Base-by-base conservation (phyloP, 1,284 basidiomycete species). In the Pseudozyma pruni region DNA sequence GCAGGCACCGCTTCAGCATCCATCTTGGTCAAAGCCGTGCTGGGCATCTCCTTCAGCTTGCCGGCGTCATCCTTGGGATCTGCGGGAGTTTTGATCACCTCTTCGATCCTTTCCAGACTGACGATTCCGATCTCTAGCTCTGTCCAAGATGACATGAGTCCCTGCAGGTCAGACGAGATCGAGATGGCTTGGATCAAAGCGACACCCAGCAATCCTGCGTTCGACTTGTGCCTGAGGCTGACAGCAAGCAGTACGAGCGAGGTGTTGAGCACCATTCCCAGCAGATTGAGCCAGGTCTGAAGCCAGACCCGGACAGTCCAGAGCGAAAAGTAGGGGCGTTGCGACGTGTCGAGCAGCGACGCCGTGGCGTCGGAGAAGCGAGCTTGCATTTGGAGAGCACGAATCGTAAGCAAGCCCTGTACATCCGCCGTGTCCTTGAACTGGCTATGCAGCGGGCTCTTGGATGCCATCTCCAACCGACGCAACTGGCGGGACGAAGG, bases 61-160 rank as follows among this genome's bases (percentile, higher is more conserved):
- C 41, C 9, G 19, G 31, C 37, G 27, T 52, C 34, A 17, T 58
- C 56, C 22, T 27, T 22, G 19, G 19, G 50, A 39, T 80, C 78
- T 16, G 42, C 32, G 3, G 57, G 53, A 1, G 76, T 50, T 0
- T 54, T 47, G 13, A 63, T 64, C 23, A 82, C 57, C 44, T 80
- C 75, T 29, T 72, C 66, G 23, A 83, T 61, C 3, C 82, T 60
- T 38, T 80, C 81, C 10, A 83, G 53, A 8, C 79, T 74, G 7
- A 83, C 77, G 8, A 71, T 62, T 6, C 73, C 80, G 52, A 83
- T 83, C 55, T 83, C 82, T 11, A 75, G 61, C n/a, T 75, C 66
- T 7, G 79, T 79, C 63, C 76, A 81, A 8, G 72, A 47, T 17
- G 75, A 27, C n/a, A 78, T 43, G 34, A 19, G 17, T 19, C 41